These are phyloP conservation scores for Staphylotrichum tortipilum DNA, from an alignment of 495 filamentous ascomycete species.

Conservation along the genomic window DNA sequence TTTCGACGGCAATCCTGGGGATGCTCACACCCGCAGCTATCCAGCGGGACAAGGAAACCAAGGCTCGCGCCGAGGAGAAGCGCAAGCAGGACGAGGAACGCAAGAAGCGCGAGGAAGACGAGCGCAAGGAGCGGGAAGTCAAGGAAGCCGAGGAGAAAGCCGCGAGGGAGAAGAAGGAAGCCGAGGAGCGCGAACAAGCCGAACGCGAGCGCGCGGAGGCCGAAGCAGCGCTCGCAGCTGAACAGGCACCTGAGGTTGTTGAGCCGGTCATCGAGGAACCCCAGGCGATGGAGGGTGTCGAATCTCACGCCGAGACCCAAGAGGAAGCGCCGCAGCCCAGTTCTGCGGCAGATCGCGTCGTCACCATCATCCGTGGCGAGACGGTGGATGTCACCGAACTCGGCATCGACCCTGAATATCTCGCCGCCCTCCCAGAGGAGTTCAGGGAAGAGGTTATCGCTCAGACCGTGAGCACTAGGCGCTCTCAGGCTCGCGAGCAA, in stretches of 20 bases:
- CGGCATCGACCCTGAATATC: conserved; percentile 87
- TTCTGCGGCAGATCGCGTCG: conserved; percentile 45
- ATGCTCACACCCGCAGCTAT: conserved; percentile 78
- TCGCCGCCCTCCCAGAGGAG: conserved; percentile 90
- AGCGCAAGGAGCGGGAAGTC: conserved; percentile 45
- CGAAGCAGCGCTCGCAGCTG: conserved; percentile 37
- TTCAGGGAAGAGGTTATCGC: conserved; percentile 92
- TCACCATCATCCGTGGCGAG: conserved; percentile 72
- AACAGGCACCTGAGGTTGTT: conserved; percentile 24
- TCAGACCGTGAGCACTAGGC: conserved; percentile 71
- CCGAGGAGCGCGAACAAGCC: conserved; percentile 44
- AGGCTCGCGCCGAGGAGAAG: conserved; percentile 48
- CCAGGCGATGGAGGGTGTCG: conserved; percentile 82
- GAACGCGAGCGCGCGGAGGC: conserved; percentile 46
- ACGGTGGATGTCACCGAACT: conserved; percentile 86
- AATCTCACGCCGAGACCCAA: conserved; percentile 40
- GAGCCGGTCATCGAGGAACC: conserved; percentile 25
- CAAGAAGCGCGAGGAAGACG: conserved; percentile 46
- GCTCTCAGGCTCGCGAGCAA: conserved; percentile 65
- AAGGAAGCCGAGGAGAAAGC: conserved; percentile 54
- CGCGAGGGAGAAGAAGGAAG: conserved; percentile 45
- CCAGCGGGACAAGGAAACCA: conserved; percentile 59
- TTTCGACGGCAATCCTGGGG: conserved; percentile 59
- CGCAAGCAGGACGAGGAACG: conserved; percentile 62
- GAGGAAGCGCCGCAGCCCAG: conserved; percentile 23